phyloP scores from a whole-genome alignment of 139 green algal species.

The Deuterostichococcus epilithicus region DNA sequence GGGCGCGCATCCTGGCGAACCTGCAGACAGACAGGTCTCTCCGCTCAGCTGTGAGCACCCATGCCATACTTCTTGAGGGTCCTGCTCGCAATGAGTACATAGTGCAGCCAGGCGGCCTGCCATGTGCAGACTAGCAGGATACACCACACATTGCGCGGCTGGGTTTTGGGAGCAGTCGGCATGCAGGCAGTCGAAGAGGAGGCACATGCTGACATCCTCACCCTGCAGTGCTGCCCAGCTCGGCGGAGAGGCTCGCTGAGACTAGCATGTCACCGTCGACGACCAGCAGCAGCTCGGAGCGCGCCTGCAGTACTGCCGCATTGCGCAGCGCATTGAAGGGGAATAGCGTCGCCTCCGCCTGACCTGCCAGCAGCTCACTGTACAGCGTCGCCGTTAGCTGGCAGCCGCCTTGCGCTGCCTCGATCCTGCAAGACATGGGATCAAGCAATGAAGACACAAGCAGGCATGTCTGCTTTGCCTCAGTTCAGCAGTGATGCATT shows the following conservation, averaged over 20 bases:
- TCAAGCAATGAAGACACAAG: too few species aligned
- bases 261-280: conserved; percentile 39
- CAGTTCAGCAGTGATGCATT: not conserved
- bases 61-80: not conserved
- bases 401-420: not conserved
- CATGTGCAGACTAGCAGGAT: too few species aligned
- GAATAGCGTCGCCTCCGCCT: not conserved
- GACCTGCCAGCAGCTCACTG: not conserved
- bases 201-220: not conserved
- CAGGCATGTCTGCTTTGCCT: too few species aligned
- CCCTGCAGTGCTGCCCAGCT: not conserved
- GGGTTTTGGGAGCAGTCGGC: not conserved
- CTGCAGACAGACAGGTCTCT: not conserved
- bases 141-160: too few species aligned
- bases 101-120: too few species aligned
- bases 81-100: too few species aligned
- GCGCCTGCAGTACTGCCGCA: conserved; percentile 21
- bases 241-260: conserved; percentile 1
- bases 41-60: not conserved
- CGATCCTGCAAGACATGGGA: not conserved
- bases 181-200: not conserved
- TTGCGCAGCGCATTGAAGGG: conserved; percentile 38
- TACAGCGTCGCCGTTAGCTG: not conserved
- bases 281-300: conserved; percentile 24
- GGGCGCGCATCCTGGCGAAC: not conserved